A percentile compares a stretch with the other conserved stretches of the same genome.
These are phyloP conservation scores for Hypoxylon sp. DNA, from an alignment of 2,329 filamentous ascomycete genomes.

Conservation along the genomic window DNA sequence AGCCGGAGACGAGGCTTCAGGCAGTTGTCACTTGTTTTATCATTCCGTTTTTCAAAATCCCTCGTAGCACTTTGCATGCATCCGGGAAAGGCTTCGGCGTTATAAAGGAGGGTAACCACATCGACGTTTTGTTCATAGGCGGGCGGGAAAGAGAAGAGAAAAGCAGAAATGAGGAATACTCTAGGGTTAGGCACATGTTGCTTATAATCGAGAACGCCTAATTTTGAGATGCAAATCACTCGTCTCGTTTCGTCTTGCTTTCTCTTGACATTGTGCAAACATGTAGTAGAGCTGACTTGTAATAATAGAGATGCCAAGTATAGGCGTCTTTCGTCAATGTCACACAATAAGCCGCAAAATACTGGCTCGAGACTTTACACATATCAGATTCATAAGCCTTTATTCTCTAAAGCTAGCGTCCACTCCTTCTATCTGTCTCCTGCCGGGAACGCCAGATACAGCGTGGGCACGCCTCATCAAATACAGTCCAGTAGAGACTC, in stretches of 20 bases:
- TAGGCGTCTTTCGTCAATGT: not conserved
- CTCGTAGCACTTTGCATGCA: constrained; percentile 40
- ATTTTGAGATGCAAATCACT: constrained; percentile 14
- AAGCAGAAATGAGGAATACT: constrained; percentile 17
- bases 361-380: not conserved
- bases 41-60: constrained; percentile 28
- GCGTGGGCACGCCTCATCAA: not conserved
- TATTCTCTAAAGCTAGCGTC: not conserved
- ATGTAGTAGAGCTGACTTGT: not conserved
- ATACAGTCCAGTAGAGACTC: not conserved
- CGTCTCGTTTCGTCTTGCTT: not conserved
- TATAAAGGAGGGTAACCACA: constrained; percentile 29
- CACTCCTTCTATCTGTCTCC: not conserved
- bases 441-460: not conserved
- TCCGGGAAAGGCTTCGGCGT: constrained; percentile 42
- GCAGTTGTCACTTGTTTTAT: constrained; percentile 19
- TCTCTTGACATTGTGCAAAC: not conserved
- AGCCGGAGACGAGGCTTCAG: constrained; percentile 24
- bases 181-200: constrained; percentile 18
- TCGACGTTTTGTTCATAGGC: constrained; percentile 19
- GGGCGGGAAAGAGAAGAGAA: constrained; percentile 31
- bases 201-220: constrained; percentile 40
- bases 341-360: not conserved
- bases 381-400: not conserved
- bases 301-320: not conserved